Conservation (phyloP, 176 grass and related monocot genomes). For the Zea luxurians region DNA sequence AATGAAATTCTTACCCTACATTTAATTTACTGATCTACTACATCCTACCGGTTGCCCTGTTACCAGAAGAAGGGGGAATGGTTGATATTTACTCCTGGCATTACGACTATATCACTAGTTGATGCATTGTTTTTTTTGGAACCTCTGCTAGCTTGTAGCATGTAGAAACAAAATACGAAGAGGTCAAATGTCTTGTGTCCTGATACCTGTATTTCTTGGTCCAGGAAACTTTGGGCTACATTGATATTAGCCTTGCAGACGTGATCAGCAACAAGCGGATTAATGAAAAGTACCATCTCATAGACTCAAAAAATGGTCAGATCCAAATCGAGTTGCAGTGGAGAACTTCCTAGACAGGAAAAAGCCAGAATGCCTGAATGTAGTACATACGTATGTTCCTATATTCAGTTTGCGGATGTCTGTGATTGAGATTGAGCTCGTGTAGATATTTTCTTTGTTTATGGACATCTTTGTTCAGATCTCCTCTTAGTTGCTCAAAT, state of each 20-base stretch:
- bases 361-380: not conserved
- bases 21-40: not conserved
- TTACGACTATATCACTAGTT: not conserved
- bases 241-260: conserved; percentile 67
- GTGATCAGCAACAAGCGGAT: conserved; percentile 84
- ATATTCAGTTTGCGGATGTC: conserved; percentile 22
- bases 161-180: not conserved
- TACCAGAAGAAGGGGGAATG: not conserved
- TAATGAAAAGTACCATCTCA: conserved; percentile 80
- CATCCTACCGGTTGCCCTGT: no score
- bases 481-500: conserved; percentile 17
- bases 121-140: not conserved
- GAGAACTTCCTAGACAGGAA: conserved; percentile 71
- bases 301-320: conserved; percentile 83
- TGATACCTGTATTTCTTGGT: conserved; percentile 33
- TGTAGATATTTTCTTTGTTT: conserved; percentile 45
- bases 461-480: conserved; percentile 13
- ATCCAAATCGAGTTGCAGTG: conserved; percentile 93
- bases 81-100: not conserved
- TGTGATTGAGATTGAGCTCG: conserved; percentile 35
- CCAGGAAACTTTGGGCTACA: conserved; percentile 81
- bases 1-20: not conserved
- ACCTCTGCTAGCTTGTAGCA: not conserved
- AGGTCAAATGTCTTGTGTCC: conserved; percentile 7
- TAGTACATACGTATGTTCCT: not conserved